Percentiles rank a stretch among this genome's conserved stretches.
Conservation (phyloP, 805 yeast genomes). For the Yarrowia porcina region DNA sequence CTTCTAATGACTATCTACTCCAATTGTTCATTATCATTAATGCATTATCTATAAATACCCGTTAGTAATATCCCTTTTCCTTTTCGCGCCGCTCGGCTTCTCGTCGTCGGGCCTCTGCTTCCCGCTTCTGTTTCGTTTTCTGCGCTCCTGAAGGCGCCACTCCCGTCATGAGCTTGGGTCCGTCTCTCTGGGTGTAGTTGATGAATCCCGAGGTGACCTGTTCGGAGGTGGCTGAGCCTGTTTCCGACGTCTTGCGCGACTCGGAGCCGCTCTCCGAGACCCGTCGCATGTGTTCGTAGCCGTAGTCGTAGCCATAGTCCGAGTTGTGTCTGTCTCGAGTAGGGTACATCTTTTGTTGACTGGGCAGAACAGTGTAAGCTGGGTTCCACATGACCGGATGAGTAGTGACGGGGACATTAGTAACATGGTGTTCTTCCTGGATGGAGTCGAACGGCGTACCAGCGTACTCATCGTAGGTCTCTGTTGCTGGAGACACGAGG, state of each 20-base stretch:
- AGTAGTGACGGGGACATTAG: neutral
- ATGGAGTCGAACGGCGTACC: neutral
- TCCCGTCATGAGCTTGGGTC: constrained; percentile 18
- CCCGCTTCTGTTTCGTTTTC: constrained; percentile 21
- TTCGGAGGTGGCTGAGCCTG: neutral
- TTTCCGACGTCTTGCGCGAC: neutral
- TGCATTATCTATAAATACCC: constrained; percentile 19
- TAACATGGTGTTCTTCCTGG: neutral
- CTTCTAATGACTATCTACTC: too few species aligned
- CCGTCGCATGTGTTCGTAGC: neutral
- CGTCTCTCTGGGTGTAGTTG: constrained; percentile 19
- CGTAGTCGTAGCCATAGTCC: neutral
- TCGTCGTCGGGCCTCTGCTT: constrained; percentile 11
- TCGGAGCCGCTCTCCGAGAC: neutral
- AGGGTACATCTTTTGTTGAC: neutral
- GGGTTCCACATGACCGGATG: constrained; percentile 12
- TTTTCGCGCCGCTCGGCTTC: neutral
- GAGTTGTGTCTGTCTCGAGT: neutral
- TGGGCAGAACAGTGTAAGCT: neutral
- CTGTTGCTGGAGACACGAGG: neutral
- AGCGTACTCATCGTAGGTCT: neutral
- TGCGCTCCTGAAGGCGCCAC: constrained; percentile 18
- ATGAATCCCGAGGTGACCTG: neutral
- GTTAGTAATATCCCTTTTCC: constrained; percentile 21
- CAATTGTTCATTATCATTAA: too few species aligned